Evolutionary conservation across 768 basidiomycete genomes (phyloP), one percentile per base, ranked within the genome.

Genomic region (Hygrocybe coccinea): DNA sequence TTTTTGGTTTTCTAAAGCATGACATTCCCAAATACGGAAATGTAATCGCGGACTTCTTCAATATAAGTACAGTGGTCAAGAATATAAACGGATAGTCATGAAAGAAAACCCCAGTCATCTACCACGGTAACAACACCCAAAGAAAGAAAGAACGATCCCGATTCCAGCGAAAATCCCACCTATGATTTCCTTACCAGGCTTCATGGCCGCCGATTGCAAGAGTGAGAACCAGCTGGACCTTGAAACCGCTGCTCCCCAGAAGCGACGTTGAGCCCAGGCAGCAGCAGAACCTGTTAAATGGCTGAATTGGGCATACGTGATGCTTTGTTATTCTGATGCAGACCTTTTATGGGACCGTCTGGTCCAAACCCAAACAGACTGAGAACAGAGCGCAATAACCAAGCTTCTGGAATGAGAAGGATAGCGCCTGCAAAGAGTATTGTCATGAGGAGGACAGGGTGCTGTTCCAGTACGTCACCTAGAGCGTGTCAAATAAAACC

Each of bases 401-500:
- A 64, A 19, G 37, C 46, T 49, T 72, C 69, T 2, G 73, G 72
- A 22, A 74, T 55, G 52, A 74, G 50, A 35, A 69, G 9, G 9
- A 64, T 36, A 9, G 62, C 60, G 5, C 38, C 63, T 6, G 61
- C 52, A 49, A 69, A 51, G 17, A 73, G 45, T 14, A 75, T 19
- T 8, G 54, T 47, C 6, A 56, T 53, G 11, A 69, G 44, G 1
- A 75, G 56, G 15, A 50, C 43, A 9, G 74, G 73, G 46, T 76
- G 73, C 24, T 70, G 65, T 52, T 76, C 74, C 2, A 60, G 62
- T 5, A 76, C 52, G 38, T 75, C 71, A 12, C 71, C 74, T 75
- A 29, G 21, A 25, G 51, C 14, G n/a, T 7, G 4, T 15, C 15
- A 8, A 24, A 49, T 17, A 59, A 29, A 12, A 29, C 15, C 24